phyloP scores from a whole-genome alignment of 371 early-diverging fungal genomes.

The Syncephalastrum sp. region DNA sequence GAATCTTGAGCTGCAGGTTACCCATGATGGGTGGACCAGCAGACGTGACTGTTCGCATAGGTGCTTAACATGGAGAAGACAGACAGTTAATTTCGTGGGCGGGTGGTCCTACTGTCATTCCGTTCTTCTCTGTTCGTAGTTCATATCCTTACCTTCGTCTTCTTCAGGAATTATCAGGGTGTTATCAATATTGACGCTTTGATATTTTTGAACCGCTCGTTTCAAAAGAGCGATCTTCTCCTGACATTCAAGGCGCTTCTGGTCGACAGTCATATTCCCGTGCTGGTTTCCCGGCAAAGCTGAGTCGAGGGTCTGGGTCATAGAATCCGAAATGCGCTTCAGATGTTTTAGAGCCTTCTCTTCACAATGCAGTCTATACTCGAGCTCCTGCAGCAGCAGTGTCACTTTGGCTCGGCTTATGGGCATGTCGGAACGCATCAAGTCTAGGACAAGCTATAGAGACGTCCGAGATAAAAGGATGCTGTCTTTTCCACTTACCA shows the following conservation, averaged over 20 bases:
- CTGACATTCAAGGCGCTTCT: slow-evolving; percentile 68
- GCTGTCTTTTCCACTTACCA: neutral
- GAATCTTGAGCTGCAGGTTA: slow-evolving; percentile 61
- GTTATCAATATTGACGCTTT: slow-evolving; percentile 65
- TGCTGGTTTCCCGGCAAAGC: slow-evolving; percentile 42
- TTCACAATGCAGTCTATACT: slow-evolving; percentile 86
- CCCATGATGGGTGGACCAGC: slow-evolving; percentile 57
- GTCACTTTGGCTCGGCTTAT: slow-evolving; percentile 85
- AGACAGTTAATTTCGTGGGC: neutral
- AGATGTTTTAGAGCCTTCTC: slow-evolving; percentile 78
- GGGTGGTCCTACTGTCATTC: slow-evolving; percentile 29
- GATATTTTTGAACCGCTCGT: slow-evolving; percentile 80
- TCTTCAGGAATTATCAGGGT: no score
- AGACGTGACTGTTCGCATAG: no score
- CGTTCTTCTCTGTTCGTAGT: no score
- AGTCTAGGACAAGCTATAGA: slow-evolving; percentile 35
- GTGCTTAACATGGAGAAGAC: slow-evolving; percentile 9
- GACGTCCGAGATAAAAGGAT: no score
- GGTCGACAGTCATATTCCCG: slow-evolving; percentile 56
- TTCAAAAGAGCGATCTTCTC: slow-evolving; percentile 79
- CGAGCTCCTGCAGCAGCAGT: slow-evolving; percentile 77
- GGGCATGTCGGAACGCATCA: slow-evolving; percentile 72
- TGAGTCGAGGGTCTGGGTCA: neutral
- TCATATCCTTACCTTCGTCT: no score
- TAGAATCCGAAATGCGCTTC: slow-evolving; percentile 20